A percentile compares a stretch with the other conserved stretches of the same genome.
phyloP scores from a whole-genome alignment of 2,329 filamentous ascomycete genomes.

The Trichophyton equinum region DNA sequence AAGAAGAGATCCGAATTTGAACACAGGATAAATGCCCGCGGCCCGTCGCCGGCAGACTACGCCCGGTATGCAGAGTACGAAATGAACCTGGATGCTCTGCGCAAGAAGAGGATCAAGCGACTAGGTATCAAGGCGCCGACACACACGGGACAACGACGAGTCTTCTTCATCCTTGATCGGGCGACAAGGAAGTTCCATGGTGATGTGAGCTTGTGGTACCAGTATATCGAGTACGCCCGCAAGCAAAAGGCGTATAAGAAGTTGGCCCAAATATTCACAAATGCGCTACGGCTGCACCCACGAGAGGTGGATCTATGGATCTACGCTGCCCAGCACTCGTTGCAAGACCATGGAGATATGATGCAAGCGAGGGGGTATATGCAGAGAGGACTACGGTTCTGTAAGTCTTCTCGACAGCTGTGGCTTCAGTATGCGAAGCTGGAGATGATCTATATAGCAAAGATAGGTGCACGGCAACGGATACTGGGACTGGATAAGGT shows the following conservation, averaged over 20 bases:
- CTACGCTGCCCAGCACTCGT: conserved; percentile 61
- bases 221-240: conserved; percentile 73
- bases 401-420: conserved; percentile 56
- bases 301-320: conserved; percentile 75
- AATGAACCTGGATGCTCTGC: conserved; percentile 57
- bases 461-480: conserved; percentile 61
- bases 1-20: conserved; percentile 88
- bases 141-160: conserved; percentile 63
- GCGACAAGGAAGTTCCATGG: conserved; percentile 74
- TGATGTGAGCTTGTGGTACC: conserved; percentile 70
- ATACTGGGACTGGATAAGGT: conserved; percentile 48
- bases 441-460: conserved; percentile 84
- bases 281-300: conserved; percentile 73
- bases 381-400: conserved; percentile 83
- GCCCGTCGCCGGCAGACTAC: conserved; percentile 65
- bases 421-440: conserved; percentile 86
- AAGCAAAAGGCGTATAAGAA: conserved; percentile 52
- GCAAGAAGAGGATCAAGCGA: conserved; percentile 69
- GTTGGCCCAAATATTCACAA: conserved; percentile 46
- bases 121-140: conserved; percentile 62
- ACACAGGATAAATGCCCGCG: conserved; percentile 74
- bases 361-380: conserved; percentile 70
- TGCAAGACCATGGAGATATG: conserved; percentile 77
- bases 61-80: conserved; percentile 67
- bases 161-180: conserved; percentile 82